These are phyloP conservation scores for Irpex sp. DNA, from an alignment of 1,284 basidiomycete genomes.

Conservation along the genomic window DNA sequence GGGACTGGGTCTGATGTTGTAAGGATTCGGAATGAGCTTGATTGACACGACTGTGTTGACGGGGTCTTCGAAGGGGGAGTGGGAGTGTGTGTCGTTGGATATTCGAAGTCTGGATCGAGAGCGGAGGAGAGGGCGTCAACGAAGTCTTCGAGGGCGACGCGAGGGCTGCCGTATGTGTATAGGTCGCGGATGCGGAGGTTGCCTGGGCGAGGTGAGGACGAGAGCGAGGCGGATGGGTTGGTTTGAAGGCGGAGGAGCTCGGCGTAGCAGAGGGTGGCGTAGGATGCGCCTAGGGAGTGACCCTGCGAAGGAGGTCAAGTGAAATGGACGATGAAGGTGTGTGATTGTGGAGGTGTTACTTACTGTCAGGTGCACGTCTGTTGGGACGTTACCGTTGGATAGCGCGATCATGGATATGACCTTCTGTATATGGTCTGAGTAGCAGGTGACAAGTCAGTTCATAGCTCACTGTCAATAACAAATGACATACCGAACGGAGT, in stretches of 20 bases:
- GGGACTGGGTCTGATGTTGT: constrained; percentile 7
- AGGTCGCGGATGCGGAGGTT: constrained; percentile 7
- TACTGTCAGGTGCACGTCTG: constrained; percentile 8
- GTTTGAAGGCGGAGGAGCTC: constrained; percentile 9
- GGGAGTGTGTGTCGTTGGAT: background rate
- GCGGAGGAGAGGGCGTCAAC: constrained; percentile 1
- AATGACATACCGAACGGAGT: constrained; percentile 8
- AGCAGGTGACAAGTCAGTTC: no score
- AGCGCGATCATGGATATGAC: background rate
- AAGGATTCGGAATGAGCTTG: constrained; percentile 5
- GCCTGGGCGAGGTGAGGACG: background rate
- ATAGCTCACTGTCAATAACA: background rate
- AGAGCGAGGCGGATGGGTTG: background rate
- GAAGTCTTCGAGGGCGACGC: constrained; percentile 10
- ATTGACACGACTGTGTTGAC: background rate
- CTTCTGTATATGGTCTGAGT: constrained; percentile 9
- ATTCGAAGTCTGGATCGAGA: constrained; percentile 3
- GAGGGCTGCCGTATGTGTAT: constrained; percentile 11
- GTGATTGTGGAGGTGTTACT: no score
- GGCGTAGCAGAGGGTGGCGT: constrained; percentile 11
- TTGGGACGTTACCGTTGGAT: background rate
- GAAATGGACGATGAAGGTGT: background rate
- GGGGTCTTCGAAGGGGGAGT: background rate
- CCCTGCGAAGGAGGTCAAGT: background rate
- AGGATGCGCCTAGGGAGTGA: constrained; percentile 12